Percentiles rank a stretch among this genome's conserved stretches.
Evolutionary conservation across 139 green algal genomes (phyloP).

Genomic region (Chlamydomonas sphaeroides): DNA sequence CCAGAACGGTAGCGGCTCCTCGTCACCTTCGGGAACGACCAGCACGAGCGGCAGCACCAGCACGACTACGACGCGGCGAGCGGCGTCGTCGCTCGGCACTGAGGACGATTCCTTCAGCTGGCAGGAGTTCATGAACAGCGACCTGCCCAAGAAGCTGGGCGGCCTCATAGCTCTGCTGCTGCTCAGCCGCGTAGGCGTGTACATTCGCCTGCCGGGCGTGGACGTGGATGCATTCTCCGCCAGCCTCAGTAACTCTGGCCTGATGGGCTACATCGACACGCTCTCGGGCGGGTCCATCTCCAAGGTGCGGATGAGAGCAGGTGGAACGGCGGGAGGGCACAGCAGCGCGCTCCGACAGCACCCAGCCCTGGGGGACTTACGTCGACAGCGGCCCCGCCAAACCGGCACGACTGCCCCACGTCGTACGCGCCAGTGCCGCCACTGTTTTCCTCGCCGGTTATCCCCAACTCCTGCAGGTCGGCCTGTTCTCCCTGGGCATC

Average conservation of each 20-base stretch:
- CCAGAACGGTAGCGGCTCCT: not conserved
- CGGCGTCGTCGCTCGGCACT: conserved; percentile 8
- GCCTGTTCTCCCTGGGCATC: conserved; percentile 99
- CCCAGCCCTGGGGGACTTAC: no score
- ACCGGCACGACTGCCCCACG: no score
- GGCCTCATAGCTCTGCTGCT: conserved; percentile 85
- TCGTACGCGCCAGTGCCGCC: no score
- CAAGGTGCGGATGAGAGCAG: conserved; percentile 40
- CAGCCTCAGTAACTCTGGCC: conserved; percentile 72
- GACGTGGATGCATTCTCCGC: conserved; percentile 86
- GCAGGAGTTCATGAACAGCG: conserved; percentile 69
- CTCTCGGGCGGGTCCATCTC: conserved; percentile 85
- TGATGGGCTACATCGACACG: conserved; percentile 96
- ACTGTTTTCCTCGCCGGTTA: no score
- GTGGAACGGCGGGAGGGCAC: no score
- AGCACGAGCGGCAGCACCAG: not conserved
- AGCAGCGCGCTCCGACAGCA: no score
- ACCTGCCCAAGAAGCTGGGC: conserved; percentile 83
- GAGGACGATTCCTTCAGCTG: conserved; percentile 63
- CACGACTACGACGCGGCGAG: not conserved
- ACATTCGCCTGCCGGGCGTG: conserved; percentile 92
- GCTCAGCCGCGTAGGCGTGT: conserved; percentile 92
- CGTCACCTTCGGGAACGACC: no score
- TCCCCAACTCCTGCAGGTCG: conserved; percentile 57
- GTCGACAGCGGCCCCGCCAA: no score